Evolutionary conservation across 768 basidiomycete species (phyloP), one percentile per base, ranked within the genome.

Genomic region (Rubroboletus satanas): DNA sequence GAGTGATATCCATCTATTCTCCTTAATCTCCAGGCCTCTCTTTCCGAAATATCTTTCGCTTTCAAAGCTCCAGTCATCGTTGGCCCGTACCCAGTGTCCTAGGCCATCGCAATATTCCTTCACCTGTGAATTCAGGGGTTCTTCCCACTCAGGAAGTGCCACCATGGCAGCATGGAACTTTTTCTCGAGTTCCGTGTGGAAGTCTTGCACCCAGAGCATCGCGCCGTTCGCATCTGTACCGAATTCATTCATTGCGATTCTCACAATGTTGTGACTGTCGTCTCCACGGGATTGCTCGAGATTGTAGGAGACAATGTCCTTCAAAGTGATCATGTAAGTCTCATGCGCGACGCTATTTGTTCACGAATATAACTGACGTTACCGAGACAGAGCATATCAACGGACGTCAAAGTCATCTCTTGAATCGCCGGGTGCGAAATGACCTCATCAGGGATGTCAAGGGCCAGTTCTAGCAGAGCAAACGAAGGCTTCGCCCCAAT

Each of bases 161-260:
- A 41, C 59, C 36, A 69, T 68, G 38, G 61, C 56, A 6, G 48
- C 42, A 5, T 54, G 54, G 54, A 62, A 62, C 26, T 28, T 55
- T 18, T 55, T 23, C 43, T 37, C 48, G 0, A 39, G 42, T 26
- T 33, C 23, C 3, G 33, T 18, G 42, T 57, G 59, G 8, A 32
- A 55, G 39, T 62, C 31, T 45, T 62, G 50, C 15, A 43, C 49
- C 57, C 61, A 62, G 23, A 62, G 17, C 39, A 61, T 51, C 1
- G 61, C 61, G 1, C 61, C 61, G 14, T 62, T 62, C 15, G 41
- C 42, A 10, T 62, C 60, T 3, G 60, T 55, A 4, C 47, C 36
- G 14, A 55, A 39, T 32, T 79, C 72, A 43, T 77, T 70, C 80
- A 81, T 82, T 41, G 80, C 76, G 15, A 79, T 71, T 0, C 75